Evolutionary conservation across 169 alveolate species (phyloP), one percentile per base, ranked within the genome.

Genomic region (Neospora caninum): DNA sequence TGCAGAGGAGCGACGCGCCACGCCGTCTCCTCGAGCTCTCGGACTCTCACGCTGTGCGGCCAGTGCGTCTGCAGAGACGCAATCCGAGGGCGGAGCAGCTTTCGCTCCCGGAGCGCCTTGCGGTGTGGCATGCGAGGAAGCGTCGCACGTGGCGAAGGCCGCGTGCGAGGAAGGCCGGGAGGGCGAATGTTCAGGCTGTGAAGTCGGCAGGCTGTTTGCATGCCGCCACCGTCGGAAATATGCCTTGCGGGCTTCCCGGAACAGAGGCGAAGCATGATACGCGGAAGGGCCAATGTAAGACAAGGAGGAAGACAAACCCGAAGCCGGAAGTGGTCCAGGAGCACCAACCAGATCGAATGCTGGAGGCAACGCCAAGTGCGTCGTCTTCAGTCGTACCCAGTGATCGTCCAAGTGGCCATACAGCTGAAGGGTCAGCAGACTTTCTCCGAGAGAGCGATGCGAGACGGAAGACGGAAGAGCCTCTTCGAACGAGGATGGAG

Each of bases 341-440:
- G 73, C 27, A 27, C 73, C n/a, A 27, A 78, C n/a, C 53, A 78
- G 25, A 39, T 78, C 41, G 45, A 78, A 78, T 9, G 87, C 87
- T 20, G 87, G 91, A 27, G 92, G 94, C 70, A 83, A 53, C n/a
- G 94, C 45, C 64, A 87, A 53, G 83, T 88, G 83, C 31, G 94
- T 89, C 53, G 84, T 88, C 58, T 80, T 78, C 45, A 91, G 84
- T 20, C 94, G 89, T 45, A 91, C 83, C 94, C 94, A 91, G 84
- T 88, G 84, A 86, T 31, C 91, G 54, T 91, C 94, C 86, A 91
- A 18, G 69, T 80, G 91, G 43, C 91, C 58, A 91, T 78, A 91
- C 36, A 91, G 89, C 94, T 91, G 94, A 80, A 91, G 91, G 36
- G 87, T 78, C 87, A 78, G 27, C 29, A 64, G 34, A 64, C 34